Base-by-base conservation (phyloP, 2,329 filamentous ascomycete species). In the Lomentospora prolificans region DNA sequence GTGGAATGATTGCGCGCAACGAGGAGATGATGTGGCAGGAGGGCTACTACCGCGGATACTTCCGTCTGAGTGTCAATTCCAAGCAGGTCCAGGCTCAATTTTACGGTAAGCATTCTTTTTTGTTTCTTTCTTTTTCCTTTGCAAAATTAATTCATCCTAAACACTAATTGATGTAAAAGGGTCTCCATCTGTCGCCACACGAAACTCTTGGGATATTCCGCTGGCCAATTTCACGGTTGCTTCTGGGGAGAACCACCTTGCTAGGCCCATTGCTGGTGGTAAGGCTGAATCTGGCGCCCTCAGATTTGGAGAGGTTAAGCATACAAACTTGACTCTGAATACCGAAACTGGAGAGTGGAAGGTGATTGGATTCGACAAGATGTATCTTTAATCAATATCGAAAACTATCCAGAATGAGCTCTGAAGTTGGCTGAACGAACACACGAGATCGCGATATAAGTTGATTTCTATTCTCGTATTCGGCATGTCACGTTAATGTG, bases 1-100 rank as follows among this genome's bases (percentile, higher is more conserved):
- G 61, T 66, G 64, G 60, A 69, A 78, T 31, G 71, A 75, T 59
- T 64, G 64, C 46, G 68, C 74, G 61, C 22, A 89, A 87, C 66
- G 69, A 72, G 0, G 83, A 86, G 66, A 71, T 90, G 50, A 82
- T 87, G 63, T 90, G 85, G 86, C 81, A 85, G 61, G 86, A 89
- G 57, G 67, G 83, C 6, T 89, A 86, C 66, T 90, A 89, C 67
- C 76, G 86, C 17, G 87, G 86, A 1, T 90, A 90, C 69, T 89
- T 82, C 61, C 78, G 86, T 63, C 70, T 89, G 41, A 75, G 78
- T 51, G 71, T 87, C 55, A 73, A 70, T 19, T 73, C 79, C 22
- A 73, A 84, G 9, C 70, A 77, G 48, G 74, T 86, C 2, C 72
- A 78, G n/a, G 85, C 85, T 0, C 73, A 74, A 10, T 90, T 78